A percentile compares a stretch with the other conserved stretches of the same genome.
phyloP scores from a whole-genome alignment of 139 green algal species.

The Auxenochlorella protothecoides region DNA sequence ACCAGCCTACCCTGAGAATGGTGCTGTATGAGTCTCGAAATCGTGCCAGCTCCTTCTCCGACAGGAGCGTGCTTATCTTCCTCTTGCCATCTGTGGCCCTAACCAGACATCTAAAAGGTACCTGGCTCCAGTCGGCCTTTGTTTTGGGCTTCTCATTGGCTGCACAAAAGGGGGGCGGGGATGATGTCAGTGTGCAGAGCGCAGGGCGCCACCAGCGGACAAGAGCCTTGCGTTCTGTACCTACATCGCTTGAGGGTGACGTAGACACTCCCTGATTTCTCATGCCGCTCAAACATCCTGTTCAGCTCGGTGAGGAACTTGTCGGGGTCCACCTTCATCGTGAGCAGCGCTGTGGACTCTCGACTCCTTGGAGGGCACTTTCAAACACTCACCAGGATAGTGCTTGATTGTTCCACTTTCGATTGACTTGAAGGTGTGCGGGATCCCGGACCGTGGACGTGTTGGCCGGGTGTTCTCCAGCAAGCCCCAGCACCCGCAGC shows the following conservation, averaged over 20 bases:
- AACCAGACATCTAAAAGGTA: slow-evolving; percentile 46
- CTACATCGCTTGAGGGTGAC: slow-evolving; percentile 63
- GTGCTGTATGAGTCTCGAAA: slow-evolving; percentile 53
- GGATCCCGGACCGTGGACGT: too few species aligned
- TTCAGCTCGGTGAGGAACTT: slow-evolving; percentile 66
- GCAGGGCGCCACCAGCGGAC: neutral
- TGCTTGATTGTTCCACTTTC: too few species aligned
- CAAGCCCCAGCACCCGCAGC: too few species aligned
- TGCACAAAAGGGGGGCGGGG: slow-evolving; percentile 3
- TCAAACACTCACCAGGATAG: too few species aligned
- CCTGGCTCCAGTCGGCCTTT: neutral
- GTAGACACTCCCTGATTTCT: slow-evolving; percentile 39
- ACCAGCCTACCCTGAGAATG: slow-evolving; percentile 41
- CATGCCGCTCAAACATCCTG: slow-evolving; percentile 58
- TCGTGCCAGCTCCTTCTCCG: slow-evolving; percentile 30
- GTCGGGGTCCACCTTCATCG: slow-evolving; percentile 49
- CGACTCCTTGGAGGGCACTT: too few species aligned
- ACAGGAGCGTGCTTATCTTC: slow-evolving; percentile 60
- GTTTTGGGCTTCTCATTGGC: slow-evolving; percentile 21
- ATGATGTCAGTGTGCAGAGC: neutral
- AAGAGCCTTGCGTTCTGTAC: neutral
- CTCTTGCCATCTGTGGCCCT: slow-evolving; percentile 67
- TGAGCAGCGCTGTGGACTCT: too few species aligned
- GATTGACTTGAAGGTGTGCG: too few species aligned
- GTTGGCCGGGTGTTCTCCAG: too few species aligned